Conservation (phyloP, 176 grass and related monocot genomes). For the Coix lacrymajobi region DNA sequence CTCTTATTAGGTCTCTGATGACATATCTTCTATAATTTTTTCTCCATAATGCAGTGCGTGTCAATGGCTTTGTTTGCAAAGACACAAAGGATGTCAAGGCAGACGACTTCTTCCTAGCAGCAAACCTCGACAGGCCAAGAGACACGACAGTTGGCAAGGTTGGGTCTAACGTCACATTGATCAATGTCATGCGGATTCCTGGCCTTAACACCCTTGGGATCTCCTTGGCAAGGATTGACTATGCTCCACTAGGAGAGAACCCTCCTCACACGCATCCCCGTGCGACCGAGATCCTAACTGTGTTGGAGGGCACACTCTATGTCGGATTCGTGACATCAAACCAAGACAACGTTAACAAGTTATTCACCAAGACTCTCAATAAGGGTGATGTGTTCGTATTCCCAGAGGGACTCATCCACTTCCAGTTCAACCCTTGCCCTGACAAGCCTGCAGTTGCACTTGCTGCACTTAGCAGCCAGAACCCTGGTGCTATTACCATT, state of each 20-base stretch:
- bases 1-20: background rate
- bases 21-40: background rate
- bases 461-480: constrained; percentile 7
- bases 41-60: background rate
- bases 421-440: constrained; percentile 11
- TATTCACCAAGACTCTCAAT: background rate
- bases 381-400: constrained; percentile 2
- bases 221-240: constrained; percentile 4
- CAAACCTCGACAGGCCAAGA: background rate
- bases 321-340: background rate
- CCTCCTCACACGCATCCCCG: background rate
- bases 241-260: background rate
- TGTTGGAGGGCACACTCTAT: constrained; percentile 5
- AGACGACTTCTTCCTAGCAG: background rate
- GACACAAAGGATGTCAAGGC: background rate
- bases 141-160: background rate
- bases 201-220: constrained; percentile 31
- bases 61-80: constrained; percentile 26
- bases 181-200: background rate
- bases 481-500: constrained; percentile 1
- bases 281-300: background rate
- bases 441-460: background rate
- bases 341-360: background rate
- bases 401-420: background rate
- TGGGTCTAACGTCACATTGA: constrained; percentile 4